Base-by-base conservation (phyloP, 306 rosid genomes). In the Gleditsia sinensis region DNA sequence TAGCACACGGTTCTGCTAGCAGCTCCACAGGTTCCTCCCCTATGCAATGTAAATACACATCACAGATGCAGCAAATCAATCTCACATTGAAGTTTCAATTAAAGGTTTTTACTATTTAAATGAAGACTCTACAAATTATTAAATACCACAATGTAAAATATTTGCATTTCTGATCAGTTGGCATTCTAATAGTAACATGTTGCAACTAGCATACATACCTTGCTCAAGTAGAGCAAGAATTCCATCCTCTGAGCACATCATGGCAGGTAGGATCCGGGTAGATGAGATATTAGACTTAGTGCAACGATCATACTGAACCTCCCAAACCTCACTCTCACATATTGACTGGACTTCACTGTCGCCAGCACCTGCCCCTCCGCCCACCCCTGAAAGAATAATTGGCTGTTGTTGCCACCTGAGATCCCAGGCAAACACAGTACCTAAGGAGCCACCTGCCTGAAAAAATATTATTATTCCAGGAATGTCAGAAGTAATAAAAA, bases 261-360 rank as follows among this genome's bases (percentile, higher is more conserved):
- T 85, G 62, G 93, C 78, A 58, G 97, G 97, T 71, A 94, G 87
- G 59, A 94, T 83, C 71, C 83, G 84, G 17, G 90, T 75, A 23
- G 97, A 92, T 39, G 97, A 85, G 69, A 83, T 58, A 84, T 85
- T 89, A 73, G 94, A 75, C 84, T 83, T 89, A 13, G 85, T 75
- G 74, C 83, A 72, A 42, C 83, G 82, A 71, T 94, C 98, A 76
- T 89, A 94, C 57, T 85, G 98, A 76, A 90, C 96, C 86, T 94
- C 98, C 98, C 98, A 94, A 74, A 94, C 91, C 93, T 94, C 98
- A 75, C 98, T 94, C 81, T 89, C 96, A 63, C 86, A 88, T 42
- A 90, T 78, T 21, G 89, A 78, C 61, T 58, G 88, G 32, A 72
- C 81, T 69, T 19, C 76, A 20, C 58, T 27, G 60, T 87, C 81